A percentile compares a stretch with the other conserved stretches of the same genome.
Conservation (phyloP, 306 rosid species). For the Sicyos edulis region DNA sequence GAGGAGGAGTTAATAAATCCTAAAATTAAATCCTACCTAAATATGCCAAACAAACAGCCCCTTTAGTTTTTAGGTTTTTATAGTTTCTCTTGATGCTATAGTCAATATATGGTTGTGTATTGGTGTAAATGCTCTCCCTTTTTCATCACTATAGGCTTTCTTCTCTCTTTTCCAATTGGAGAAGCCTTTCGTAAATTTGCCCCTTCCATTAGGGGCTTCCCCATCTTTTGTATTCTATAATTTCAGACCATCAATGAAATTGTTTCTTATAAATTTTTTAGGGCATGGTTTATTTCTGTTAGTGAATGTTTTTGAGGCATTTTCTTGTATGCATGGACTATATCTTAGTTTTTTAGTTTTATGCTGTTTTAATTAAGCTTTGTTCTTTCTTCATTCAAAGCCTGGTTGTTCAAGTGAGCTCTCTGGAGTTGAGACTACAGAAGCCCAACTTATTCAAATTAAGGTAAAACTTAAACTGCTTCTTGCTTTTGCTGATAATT, state of each 20-base stretch:
- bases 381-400: conserved; percentile 39
- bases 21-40: too few relatives aligned
- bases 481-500: conserved; percentile 9
- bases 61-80: neutral
- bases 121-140: neutral
- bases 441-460: conserved; percentile 82
- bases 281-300: conserved; percentile 4
- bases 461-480: conserved; percentile 41
- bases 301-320: neutral
- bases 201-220: neutral
- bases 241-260: neutral
- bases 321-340: conserved; percentile 8
- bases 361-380: conserved; percentile 17
- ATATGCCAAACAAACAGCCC: too few relatives aligned
- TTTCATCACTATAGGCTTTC: neutral
- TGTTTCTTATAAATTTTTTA: neutral
- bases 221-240: too few relatives aligned
- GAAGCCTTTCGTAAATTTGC: neutral
- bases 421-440: conserved; percentile 49
- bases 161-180: neutral
- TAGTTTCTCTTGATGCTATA: neutral
- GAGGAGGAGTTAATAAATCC: too few relatives aligned
- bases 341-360: conserved; percentile 3
- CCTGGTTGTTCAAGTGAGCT: conserved; percentile 99
- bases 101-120: neutral